Percentiles rank a stretch among this genome's conserved stretches.
Evolutionary conservation across 768 basidiomycete species (phyloP).

Genomic region (Lactifluus volemus): DNA sequence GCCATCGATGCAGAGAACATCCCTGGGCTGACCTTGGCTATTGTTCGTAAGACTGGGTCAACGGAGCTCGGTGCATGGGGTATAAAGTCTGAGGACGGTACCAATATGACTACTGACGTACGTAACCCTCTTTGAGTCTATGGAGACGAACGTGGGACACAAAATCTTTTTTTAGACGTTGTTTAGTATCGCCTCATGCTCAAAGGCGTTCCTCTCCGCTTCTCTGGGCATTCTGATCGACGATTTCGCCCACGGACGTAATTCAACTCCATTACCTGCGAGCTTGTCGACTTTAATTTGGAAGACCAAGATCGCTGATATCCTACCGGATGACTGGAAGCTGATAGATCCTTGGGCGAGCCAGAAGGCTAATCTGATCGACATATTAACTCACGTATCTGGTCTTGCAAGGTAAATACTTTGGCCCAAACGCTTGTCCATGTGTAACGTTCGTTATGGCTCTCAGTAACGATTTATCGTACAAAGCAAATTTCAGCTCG

Average conservation of each 20-base stretch:
- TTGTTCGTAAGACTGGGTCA: neutral
- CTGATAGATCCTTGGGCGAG: constrained; percentile 36
- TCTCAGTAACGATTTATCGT: constrained; percentile 7
- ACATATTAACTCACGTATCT: constrained; percentile 34
- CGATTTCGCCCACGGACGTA: constrained; percentile 31
- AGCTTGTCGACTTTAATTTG: constrained; percentile 28
- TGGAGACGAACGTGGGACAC: neutral
- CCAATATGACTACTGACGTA: constrained; percentile 14
- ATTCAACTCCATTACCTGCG: constrained; percentile 29
- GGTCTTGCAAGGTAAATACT: constrained; percentile 30
- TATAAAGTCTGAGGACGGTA: constrained; percentile 8
- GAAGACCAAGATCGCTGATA: constrained; percentile 29
- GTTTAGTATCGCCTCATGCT: constrained; percentile 31
- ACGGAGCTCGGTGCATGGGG: constrained; percentile 13
- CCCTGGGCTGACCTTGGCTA: constrained; percentile 8
- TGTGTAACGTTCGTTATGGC: neutral
- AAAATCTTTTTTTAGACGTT: constrained; percentile 27
- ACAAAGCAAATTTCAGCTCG: neutral
- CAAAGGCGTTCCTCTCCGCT: constrained; percentile 33
- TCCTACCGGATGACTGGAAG: constrained; percentile 32
- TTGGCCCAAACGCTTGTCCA: neutral
- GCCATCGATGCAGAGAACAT: neutral
- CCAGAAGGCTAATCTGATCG: constrained; percentile 29
- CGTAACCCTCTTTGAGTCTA: neutral
- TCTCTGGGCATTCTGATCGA: constrained; percentile 36